A percentile compares a stretch with the other conserved stretches of the same genome.
phyloP scores from a whole-genome alignment of 2,329 filamentous ascomycete species.

The Cercospora zeae-maydis region DNA sequence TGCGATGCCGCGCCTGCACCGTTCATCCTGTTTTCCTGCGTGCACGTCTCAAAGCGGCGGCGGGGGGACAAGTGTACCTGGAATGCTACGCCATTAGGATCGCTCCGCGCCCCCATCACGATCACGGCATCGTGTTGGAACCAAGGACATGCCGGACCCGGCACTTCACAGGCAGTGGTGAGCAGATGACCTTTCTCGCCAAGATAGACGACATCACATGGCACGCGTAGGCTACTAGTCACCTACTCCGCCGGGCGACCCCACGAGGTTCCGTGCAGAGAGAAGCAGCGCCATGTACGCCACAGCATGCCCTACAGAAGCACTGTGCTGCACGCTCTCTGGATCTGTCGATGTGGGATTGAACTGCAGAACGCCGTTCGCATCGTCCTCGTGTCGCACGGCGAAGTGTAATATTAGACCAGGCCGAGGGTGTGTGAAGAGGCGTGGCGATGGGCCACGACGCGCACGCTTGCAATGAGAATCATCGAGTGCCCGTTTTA shows the following conservation, averaged over 20 bases:
- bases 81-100: conserved; percentile 7
- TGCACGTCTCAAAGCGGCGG: background rate
- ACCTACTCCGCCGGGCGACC: background rate
- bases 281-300: background rate
- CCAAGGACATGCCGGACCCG: conserved; percentile 3
- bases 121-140: background rate
- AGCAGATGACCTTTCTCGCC: conserved; percentile 8
- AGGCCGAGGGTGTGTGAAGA: conserved; percentile 1
- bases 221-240: background rate
- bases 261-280: conserved; percentile 7
- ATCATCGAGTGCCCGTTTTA: background rate
- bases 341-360: background rate
- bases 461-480: background rate
- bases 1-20: background rate
- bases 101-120: background rate
- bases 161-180: background rate
- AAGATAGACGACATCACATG: conserved; percentile 1
- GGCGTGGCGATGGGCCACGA: background rate
- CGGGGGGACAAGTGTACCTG: conserved; percentile 3
- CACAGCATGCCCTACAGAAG: background rate
- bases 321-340: background rate
- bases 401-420: background rate
- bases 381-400: conserved; percentile 2
- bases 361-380: conserved; percentile 6
- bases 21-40: background rate